Evolutionary conservation across 176 grass and related monocot genomes (phyloP).

Genomic region (Bothriochloa decipiens): DNA sequence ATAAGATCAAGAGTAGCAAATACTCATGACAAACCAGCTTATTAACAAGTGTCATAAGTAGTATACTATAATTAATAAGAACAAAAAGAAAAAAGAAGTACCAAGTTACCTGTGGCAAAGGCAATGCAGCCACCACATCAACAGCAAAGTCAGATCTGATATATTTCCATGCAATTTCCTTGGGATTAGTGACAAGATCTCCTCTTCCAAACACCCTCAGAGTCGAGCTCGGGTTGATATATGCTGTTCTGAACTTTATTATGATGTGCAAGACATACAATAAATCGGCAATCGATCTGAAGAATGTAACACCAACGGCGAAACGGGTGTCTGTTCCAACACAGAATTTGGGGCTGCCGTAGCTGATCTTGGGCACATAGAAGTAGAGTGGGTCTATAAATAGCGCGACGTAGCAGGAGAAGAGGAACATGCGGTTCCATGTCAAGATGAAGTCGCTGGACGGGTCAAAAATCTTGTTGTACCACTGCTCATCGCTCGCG

Average conservation of each 20-base stretch:
- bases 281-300: conserved; percentile 74
- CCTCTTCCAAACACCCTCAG: conserved; percentile 86
- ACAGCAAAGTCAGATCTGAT: conserved; percentile 78
- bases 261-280: conserved; percentile 78
- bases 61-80: conserved; percentile 3
- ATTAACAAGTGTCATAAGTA: conserved; percentile 11
- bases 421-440: conserved; percentile 85
- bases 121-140: conserved; percentile 81
- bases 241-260: conserved; percentile 91
- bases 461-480: conserved; percentile 69
- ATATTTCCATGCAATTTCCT: conserved; percentile 81
- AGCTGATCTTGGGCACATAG: conserved; percentile 73
- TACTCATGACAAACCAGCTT: not conserved
- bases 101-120: conserved; percentile 87
- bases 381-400: conserved; percentile 96
- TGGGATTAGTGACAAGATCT: conserved; percentile 81
- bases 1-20: conserved; percentile 1
- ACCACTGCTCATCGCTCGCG: conserved; percentile 51
- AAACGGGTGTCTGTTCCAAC: conserved; percentile 60
- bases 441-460: conserved; percentile 72
- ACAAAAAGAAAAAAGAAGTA: conserved; percentile 7
- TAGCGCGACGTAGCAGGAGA: conserved; percentile 70
- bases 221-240: conserved; percentile 65
- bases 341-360: conserved; percentile 38
- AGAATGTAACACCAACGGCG: conserved; percentile 66